Base-by-base conservation (phyloP, 1,284 basidiomycete species). In the Acaromyces ingoldii region DNA sequence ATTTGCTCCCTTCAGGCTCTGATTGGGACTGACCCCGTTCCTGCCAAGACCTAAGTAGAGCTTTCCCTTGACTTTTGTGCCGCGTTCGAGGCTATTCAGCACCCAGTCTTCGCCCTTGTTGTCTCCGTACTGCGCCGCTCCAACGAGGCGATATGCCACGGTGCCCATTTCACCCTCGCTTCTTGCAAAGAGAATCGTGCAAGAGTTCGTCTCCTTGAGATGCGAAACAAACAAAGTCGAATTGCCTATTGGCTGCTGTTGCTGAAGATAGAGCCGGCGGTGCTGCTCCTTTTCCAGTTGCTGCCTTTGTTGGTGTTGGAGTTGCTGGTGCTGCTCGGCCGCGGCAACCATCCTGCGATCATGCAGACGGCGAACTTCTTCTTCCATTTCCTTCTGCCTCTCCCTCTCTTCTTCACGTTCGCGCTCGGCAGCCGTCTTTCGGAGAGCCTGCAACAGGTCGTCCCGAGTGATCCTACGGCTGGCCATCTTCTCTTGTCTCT, bases 41-140 rank as follows among this genome's bases (percentile, higher is more conserved):
- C 11, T 29, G 13, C 42, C 42, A 17, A 28, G 4, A 30, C 42
- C 26, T 33, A 45, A 15, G 11, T 28, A 22, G 15, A 45, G 28
- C 34, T 31, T 45, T 33, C 42, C 25, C 24, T 45, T 45, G 15
- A 45, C 21, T 25, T 45, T 45, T 13, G 17, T 4, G 24, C 42
- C 42, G 4, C 17, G 30, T 15, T 45, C 42, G 24, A 31, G 42
- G 15, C 29, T 31, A 21, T 45, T n/a, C 25, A 22, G 17, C 13
- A 45, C 19, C 42, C 42, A 45, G 24, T 45, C 42, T n/a, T 22
- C 10, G 15, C 42, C 42, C 24, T 45, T n/a, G 10, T 45, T 45
- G 4, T 29, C n/a, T 6, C 30, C 4, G 17, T 9, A 17, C 13
- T 40, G 38, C 7, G 13, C 17, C 17, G 13, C 38, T 4, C 17